A percentile compares a stretch with the other conserved stretches of the same genome.
These are phyloP conservation scores for Chalara sp. DNA, from an alignment of 2,329 filamentous ascomycete genomes.

Conservation along the genomic window DNA sequence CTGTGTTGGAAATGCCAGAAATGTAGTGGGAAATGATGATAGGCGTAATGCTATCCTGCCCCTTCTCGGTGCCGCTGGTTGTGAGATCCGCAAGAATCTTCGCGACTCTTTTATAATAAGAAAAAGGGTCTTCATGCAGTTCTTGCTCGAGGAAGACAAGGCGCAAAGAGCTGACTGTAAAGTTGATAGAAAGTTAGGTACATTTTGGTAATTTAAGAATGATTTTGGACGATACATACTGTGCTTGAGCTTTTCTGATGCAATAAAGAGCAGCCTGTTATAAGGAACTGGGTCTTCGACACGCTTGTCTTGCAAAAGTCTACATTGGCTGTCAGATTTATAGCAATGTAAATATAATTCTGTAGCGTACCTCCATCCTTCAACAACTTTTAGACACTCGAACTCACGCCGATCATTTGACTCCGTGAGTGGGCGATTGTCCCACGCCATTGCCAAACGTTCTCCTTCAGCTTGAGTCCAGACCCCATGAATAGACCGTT, in stretches of 20 bases:
- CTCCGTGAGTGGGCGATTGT: slow-evolving; percentile 30
- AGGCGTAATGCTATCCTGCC: slow-evolving; percentile 17
- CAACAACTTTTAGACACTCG: slow-evolving; percentile 32
- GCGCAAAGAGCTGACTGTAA: slow-evolving; percentile 40
- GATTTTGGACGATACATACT: slow-evolving; percentile 5
- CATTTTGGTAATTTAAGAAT: too few relatives aligned
- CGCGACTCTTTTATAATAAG: slow-evolving; percentile 42
- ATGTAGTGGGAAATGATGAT: slow-evolving; percentile 40
- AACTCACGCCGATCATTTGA: slow-evolving; percentile 29
- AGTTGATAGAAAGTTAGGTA: too few relatives aligned
- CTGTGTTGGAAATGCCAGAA: slow-evolving; percentile 41
- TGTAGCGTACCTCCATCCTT: slow-evolving; percentile 32
- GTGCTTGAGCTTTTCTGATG: slow-evolving; percentile 42
- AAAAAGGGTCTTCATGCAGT: slow-evolving; percentile 41
- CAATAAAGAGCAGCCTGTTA: slow-evolving; percentile 45
- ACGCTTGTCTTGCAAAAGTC: slow-evolving; percentile 22
- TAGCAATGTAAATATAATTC: too few relatives aligned
- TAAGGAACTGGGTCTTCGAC: slow-evolving; percentile 40
- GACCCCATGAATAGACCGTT: slow-evolving; percentile 46
- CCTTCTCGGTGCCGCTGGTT: slow-evolving; percentile 11
- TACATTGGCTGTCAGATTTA: slow-evolving; percentile 2
- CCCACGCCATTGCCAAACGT: slow-evolving; percentile 41
- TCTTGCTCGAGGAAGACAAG: slow-evolving; percentile 47
- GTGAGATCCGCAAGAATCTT: slow-evolving; percentile 32
- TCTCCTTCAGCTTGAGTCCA: slow-evolving; percentile 51